phyloP scores from a whole-genome alignment of 2,329 filamentous ascomycete genomes.

The Mariannaea sp. region DNA sequence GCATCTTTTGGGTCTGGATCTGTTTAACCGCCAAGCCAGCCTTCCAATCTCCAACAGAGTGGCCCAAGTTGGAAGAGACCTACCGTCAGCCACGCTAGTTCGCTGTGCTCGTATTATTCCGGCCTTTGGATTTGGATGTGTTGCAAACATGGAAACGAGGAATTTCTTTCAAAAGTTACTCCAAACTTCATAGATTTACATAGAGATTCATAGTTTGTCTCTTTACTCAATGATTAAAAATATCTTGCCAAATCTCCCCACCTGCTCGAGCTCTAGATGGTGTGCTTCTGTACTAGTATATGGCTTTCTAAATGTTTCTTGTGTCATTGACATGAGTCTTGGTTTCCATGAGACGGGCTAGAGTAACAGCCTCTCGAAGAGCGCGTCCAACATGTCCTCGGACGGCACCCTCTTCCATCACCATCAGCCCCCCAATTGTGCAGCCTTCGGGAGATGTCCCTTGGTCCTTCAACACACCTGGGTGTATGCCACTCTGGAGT shows the following conservation, averaged over 20 bases:
- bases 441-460: slow-evolving; percentile 64
- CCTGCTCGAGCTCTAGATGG: background rate
- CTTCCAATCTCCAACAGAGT: slow-evolving; percentile 25
- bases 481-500: slow-evolving; percentile 57
- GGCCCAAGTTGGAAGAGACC: slow-evolving; percentile 29
- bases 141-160: slow-evolving; percentile 35
- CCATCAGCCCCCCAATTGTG: slow-evolving; percentile 62
- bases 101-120: slow-evolving; percentile 39
- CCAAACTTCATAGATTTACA: slow-evolving; percentile 2
- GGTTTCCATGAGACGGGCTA: slow-evolving; percentile 49
- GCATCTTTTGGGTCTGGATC: slow-evolving; percentile 37
- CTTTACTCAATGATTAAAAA: too few species aligned
- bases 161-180: slow-evolving; percentile 23
- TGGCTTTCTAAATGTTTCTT: background rate
- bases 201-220: background rate
- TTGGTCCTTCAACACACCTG: slow-evolving; percentile 61
- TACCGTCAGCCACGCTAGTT: slow-evolving; percentile 36
- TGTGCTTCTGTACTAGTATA: background rate
- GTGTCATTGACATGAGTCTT: slow-evolving; percentile 49
- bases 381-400: slow-evolving; percentile 49
- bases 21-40: slow-evolving; percentile 23
- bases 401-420: slow-evolving; percentile 62
- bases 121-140: slow-evolving; percentile 40
- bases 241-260: background rate
- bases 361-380: slow-evolving; percentile 53